These are phyloP conservation scores for Puccinia novopanici DNA, from an alignment of 1,284 basidiomycete species.

Conservation along the genomic window DNA sequence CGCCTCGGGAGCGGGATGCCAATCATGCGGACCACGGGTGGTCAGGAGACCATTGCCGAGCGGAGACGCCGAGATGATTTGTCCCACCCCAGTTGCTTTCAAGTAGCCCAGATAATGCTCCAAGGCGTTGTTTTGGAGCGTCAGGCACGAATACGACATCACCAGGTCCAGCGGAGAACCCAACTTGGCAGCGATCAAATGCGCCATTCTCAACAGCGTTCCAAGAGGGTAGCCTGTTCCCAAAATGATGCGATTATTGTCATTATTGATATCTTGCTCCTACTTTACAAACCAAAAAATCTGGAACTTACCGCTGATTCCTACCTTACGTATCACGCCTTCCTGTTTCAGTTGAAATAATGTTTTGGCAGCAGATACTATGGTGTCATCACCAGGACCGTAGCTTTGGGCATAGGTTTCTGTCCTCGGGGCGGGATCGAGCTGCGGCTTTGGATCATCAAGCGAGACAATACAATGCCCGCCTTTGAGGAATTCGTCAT, in stretches of 20 bases:
- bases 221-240: slow-evolving; percentile 72
- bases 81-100: slow-evolving; percentile 65
- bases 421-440: slow-evolving; percentile 53
- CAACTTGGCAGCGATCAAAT: slow-evolving; percentile 69
- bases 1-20: slow-evolving; percentile 78
- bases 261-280: background rate
- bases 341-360: slow-evolving; percentile 75
- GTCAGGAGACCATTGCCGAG: slow-evolving; percentile 88
- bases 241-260: background rate
- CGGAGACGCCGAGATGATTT: slow-evolving; percentile 82
- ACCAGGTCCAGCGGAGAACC: slow-evolving; percentile 75
- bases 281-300: background rate
- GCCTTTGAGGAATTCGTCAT: slow-evolving; percentile 59
- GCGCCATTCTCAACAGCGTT: slow-evolving; percentile 76
- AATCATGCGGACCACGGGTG: slow-evolving; percentile 66
- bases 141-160: slow-evolving; percentile 83
- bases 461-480: slow-evolving; percentile 53
- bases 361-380: slow-evolving; percentile 73
- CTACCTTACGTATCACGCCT: slow-evolving; percentile 76
- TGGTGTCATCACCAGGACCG: slow-evolving; percentile 76
- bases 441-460: slow-evolving; percentile 4
- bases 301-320: slow-evolving; percentile 71
- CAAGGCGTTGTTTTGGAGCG: slow-evolving; percentile 75
- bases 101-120: slow-evolving; percentile 68
- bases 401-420: slow-evolving; percentile 67